A percentile compares a stretch with the other conserved stretches of the same genome.
These are phyloP conservation scores for Trichomonascaceae sp. DNA, from an alignment of 1,139 yeast genomes.

Conservation along the genomic window DNA sequence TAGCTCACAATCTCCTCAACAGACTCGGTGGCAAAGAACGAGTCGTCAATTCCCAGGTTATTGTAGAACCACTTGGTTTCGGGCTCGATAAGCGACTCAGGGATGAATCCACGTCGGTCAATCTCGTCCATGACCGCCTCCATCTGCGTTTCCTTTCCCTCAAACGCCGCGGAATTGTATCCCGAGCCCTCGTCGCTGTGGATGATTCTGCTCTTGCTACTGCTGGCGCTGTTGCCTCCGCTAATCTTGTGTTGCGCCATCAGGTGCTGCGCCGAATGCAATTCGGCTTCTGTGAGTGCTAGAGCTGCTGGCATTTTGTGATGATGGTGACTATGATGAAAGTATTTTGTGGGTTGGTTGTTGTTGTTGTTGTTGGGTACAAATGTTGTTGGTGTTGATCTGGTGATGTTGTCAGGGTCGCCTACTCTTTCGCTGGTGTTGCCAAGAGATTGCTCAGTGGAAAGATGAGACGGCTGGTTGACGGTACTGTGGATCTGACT, in stretches of 20 bases:
- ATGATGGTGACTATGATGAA: too few relatives aligned
- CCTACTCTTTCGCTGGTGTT: too few relatives aligned
- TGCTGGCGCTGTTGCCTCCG: conserved; percentile 1
- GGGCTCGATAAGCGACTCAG: conserved; percentile 69
- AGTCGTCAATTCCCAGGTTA: conserved; percentile 75
- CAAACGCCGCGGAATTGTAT: conserved; percentile 62
- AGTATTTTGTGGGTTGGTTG: too few relatives aligned
- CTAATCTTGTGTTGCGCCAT: neutral
- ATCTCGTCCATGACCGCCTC: conserved; percentile 72
- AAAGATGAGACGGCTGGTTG: too few relatives aligned
- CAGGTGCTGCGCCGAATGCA: too few relatives aligned
- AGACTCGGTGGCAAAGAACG: conserved; percentile 78
- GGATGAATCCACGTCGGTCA: conserved; percentile 79
- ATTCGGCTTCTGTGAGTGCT: too few relatives aligned
- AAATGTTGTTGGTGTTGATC: too few relatives aligned
- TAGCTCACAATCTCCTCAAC: conserved; percentile 73
- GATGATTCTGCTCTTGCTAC: conserved; percentile 13
- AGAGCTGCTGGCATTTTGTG: too few relatives aligned
- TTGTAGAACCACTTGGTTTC: conserved; percentile 86
- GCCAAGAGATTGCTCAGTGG: too few relatives aligned
- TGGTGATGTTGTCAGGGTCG: too few relatives aligned
- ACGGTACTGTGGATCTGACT: too few relatives aligned
- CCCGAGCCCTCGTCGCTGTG: conserved; percentile 30
- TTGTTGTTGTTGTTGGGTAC: too few relatives aligned
- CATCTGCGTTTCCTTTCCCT: conserved; percentile 71